phyloP scores from a whole-genome alignment of 768 basidiomycete genomes.

The Lentinula edodes region DNA sequence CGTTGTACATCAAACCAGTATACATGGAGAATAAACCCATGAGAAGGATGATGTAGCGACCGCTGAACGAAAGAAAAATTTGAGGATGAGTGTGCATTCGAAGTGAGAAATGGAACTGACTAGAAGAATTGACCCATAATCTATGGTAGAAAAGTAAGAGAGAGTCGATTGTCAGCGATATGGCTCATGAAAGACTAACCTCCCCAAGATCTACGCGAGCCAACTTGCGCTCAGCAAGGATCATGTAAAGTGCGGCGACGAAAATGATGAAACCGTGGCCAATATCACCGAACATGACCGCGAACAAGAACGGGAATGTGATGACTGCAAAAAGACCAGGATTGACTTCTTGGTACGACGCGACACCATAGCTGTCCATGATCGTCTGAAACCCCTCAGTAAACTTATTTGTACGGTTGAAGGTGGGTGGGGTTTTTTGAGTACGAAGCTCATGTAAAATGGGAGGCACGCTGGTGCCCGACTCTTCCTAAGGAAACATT shows the following conservation, averaged over 20 bases:
- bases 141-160: constrained; percentile 26
- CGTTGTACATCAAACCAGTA: constrained; percentile 98
- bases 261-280: constrained; percentile 90
- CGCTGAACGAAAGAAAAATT: constrained; percentile 44
- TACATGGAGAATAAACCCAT: constrained; percentile 98
- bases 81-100: constrained; percentile 8
- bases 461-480: constrained; percentile 88
- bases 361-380: constrained; percentile 96
- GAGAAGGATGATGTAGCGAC: constrained; percentile 95
- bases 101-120: constrained; percentile 41
- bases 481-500: constrained; percentile 57
- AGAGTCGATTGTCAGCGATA: constrained; percentile 4
- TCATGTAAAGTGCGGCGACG: constrained; percentile 75
- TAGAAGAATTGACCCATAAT: constrained; percentile 89
- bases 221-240: constrained; percentile 76
- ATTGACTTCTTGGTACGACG: constrained; percentile 94
- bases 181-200: constrained; percentile 29
- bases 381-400: constrained; percentile 96
- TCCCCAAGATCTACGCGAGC: constrained; percentile 72
- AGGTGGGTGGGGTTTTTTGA: constrained; percentile 91
- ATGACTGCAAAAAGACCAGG: constrained; percentile 89
- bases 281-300: constrained; percentile 99
- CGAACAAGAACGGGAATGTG: constrained; percentile 98
- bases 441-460: constrained; percentile 89
- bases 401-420: constrained; percentile 91